Base-by-base conservation (phyloP, 208 protist species). In the Leishmania turanica region DNA sequence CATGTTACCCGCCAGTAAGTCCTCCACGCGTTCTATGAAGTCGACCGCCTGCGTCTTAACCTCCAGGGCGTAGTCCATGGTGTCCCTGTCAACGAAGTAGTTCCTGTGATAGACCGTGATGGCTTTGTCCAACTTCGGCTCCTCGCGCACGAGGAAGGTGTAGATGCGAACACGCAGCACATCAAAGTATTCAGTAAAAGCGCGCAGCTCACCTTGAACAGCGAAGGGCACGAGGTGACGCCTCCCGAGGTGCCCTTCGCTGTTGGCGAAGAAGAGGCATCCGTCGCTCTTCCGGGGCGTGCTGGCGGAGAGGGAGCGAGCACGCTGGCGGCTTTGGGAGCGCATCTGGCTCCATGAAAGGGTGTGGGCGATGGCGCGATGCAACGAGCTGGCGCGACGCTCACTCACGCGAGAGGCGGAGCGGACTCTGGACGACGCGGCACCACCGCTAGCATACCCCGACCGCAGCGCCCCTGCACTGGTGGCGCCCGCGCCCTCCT, bases 121-220 rank as follows among this genome's bases (percentile, higher is more conserved):
- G 40, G 73, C 71, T 17, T 21, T 45, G 62, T 92, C 86, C 47
- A 96, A 72, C 72, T 81, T 84, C 49, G 91, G 79, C 56, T 93
- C 88, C 77, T 90, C 90, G 40, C 83, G 85, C 45, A 91, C 76
- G 21, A 93, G 79, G 62, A 93, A 96, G 45, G 88, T 84, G 79
- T 94, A 93, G 70, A 96, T 87, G 56, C 93, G 93, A 11, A 93
- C 74, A 31, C 91, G 88, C 78, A 95, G 84, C 42, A 80, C 53
- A 73, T 95, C 90, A 71, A 90, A 93, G 69, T 85, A 73, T 5
- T 89, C 84, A 8, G n/a, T 37, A 51, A 88, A 82, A 62, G 66
- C 81, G 79, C 79, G 75, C 75, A 79, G 45, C 45, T 77, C 79
- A 31, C 74, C 74, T 15, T 64, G 62, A 1, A 42, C 42, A 58